These are phyloP conservation scores for Escallonia herrerae DNA, from an alignment of 129 eudicot genomes.

Conservation along the genomic window DNA sequence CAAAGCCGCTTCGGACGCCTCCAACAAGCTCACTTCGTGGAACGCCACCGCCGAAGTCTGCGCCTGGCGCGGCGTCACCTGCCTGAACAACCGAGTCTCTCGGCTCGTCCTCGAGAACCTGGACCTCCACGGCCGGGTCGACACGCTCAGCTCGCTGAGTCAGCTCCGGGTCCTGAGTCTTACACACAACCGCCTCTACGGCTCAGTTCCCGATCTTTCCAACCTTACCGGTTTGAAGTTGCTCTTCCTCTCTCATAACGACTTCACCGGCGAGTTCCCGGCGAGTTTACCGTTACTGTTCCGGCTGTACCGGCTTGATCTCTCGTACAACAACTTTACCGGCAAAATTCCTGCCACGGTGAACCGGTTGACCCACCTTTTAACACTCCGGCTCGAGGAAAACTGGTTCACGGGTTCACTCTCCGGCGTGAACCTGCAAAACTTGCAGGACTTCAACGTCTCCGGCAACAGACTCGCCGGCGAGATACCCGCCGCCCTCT, in stretches of 20 bases:
- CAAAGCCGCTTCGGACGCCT: conserved; percentile 43
- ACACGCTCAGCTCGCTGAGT: conserved; percentile 38
- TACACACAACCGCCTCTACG: conserved; percentile 46
- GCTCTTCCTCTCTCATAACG: conserved; percentile 49
- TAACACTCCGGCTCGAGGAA: conserved; percentile 54
- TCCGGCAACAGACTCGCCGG: conserved; percentile 54
- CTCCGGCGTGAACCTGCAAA: conserved; percentile 22
- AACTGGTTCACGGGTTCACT: conserved; percentile 49
- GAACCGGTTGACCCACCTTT: conserved; percentile 41
- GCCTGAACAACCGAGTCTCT: conserved; percentile 56
- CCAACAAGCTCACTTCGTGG: conserved; percentile 54
- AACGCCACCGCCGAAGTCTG: conserved; percentile 46
- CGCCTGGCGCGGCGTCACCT: conserved; percentile 59
- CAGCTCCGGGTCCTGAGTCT: conserved; percentile 64
- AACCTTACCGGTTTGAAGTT: conserved; percentile 38
- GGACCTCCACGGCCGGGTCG: conserved; percentile 31
- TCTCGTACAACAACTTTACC: conserved; percentile 51
- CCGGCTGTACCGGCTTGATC: conserved; percentile 61
- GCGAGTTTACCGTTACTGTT: conserved; percentile 24
- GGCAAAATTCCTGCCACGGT: conserved; percentile 38
- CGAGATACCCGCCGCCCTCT: conserved; percentile 40
- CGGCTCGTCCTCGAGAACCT: conserved; percentile 62
- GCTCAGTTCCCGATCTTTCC: conserved; percentile 62
- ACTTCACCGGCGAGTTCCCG: conserved; percentile 55
- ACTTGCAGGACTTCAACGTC: conserved; percentile 53